Percentiles rank a stretch among this genome's conserved stretches.
Evolutionary conservation across 2,329 filamentous ascomycete species (phyloP).

Genomic region (Pyrenochaeta sp.): DNA sequence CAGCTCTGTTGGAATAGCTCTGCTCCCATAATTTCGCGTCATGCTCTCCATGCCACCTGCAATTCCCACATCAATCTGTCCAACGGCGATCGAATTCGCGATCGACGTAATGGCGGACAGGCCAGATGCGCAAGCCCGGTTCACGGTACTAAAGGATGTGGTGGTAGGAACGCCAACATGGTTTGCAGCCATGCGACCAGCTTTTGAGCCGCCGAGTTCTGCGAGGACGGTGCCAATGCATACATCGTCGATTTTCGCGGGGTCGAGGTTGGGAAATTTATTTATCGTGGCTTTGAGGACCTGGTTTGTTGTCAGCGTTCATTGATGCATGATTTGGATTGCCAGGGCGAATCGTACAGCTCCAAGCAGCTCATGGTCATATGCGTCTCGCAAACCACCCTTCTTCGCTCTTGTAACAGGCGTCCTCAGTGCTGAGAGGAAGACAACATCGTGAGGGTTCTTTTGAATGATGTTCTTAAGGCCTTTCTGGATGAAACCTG

Average conservation of each 20-base stretch:
- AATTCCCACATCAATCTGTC: conserved; percentile 76
- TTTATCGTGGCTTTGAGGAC: conserved; percentile 73
- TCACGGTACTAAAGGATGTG: conserved; percentile 84
- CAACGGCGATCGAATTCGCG: conserved; percentile 77
- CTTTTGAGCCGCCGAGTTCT: conserved; percentile 89
- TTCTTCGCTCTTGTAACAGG: conserved; percentile 85
- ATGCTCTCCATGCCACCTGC: conserved; percentile 96
- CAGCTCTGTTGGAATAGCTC: conserved; percentile 83
- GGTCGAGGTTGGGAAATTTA: conserved; percentile 76
- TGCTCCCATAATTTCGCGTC: conserved; percentile 86
- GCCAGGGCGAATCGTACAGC: conserved; percentile 51
- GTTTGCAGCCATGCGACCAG: conserved; percentile 88
- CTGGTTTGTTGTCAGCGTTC: conserved; percentile 29
- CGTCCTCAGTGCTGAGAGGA: conserved; percentile 89
- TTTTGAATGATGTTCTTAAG: conserved; percentile 81
- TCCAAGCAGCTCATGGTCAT: conserved; percentile 87
- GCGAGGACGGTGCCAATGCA: conserved; percentile 89
- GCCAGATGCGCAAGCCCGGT: conserved; percentile 83
- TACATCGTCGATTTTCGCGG: conserved; percentile 77
- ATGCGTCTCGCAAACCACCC: conserved; percentile 84
- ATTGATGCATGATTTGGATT: conserved; percentile 57
- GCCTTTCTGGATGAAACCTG: conserved; percentile 64
- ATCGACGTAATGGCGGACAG: conserved; percentile 79
- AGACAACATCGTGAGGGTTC: conserved; percentile 80
- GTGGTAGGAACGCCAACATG: conserved; percentile 78